These are phyloP conservation scores for Gaeumannomyces tritici DNA, from an alignment of 2,329 filamentous ascomycete genomes.

Conservation along the genomic window DNA sequence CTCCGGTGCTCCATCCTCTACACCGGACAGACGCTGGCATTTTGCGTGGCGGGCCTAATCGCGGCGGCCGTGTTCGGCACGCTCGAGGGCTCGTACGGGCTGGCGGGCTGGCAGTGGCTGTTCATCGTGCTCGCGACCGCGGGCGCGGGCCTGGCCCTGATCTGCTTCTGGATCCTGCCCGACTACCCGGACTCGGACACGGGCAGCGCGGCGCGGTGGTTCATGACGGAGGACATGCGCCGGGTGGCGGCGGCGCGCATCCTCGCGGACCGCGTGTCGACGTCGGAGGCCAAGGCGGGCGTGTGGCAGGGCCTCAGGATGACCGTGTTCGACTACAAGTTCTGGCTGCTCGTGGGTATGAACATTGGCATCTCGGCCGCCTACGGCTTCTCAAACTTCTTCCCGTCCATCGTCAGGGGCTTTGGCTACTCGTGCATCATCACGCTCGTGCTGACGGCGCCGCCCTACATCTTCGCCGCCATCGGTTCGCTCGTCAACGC, in stretches of 20 bases:
- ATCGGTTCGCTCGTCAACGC: slow-evolving; percentile 6
- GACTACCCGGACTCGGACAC: slow-evolving; percentile 28
- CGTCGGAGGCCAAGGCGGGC: slow-evolving; percentile 24
- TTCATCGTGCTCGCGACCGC: slow-evolving; percentile 1
- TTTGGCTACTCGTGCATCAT: slow-evolving; percentile 24
- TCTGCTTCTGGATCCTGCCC: slow-evolving; percentile 25
- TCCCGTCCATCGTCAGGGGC: slow-evolving; percentile 20
- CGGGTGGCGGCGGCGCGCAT: slow-evolving; percentile 16
- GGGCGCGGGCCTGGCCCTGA: slow-evolving; percentile 9
- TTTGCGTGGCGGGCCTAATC: slow-evolving; percentile 55
- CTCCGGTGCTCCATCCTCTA: slow-evolving; percentile 46
- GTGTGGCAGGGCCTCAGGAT: slow-evolving; percentile 53
- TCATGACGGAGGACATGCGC: slow-evolving; percentile 17
- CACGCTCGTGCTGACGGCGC: slow-evolving; percentile 34
- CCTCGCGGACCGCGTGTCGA: slow-evolving; percentile 25
- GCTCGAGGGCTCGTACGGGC: slow-evolving; percentile 33
- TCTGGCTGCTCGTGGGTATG: slow-evolving; percentile 40
- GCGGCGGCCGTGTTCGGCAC: slow-evolving; percentile 48
- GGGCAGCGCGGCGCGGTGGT: slow-evolving; percentile 4
- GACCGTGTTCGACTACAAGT: slow-evolving; percentile 61
- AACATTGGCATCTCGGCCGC: slow-evolving; percentile 32
- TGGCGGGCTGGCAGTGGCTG: slow-evolving; percentile 37
- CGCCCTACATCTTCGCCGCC: slow-evolving; percentile 32
- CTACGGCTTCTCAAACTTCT: slow-evolving; percentile 14
- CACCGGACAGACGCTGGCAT: slow-evolving; percentile 54